Percentiles rank a stretch among this genome's conserved stretches.
phyloP scores from a whole-genome alignment of 2,329 filamentous ascomycete genomes.

The Venturia aucupariae region DNA sequence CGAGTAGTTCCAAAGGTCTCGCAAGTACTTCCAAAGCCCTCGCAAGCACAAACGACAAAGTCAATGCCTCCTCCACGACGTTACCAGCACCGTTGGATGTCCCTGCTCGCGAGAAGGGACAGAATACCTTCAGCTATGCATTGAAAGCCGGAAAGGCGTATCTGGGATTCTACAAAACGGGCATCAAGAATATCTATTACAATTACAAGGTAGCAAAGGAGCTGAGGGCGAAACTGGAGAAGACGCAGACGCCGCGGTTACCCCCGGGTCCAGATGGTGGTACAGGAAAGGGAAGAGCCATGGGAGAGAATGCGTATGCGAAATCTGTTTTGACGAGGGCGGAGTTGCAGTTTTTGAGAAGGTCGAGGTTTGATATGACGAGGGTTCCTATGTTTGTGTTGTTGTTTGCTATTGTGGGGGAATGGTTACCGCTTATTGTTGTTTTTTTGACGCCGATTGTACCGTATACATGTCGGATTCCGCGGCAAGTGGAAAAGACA shows the following conservation, averaged over 20 bases:
- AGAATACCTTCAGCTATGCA: background rate
- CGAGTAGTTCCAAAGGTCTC: background rate
- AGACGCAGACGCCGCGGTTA: background rate
- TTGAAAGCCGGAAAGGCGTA: slow-evolving; percentile 11
- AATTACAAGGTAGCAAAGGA: slow-evolving; percentile 9
- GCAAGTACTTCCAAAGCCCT: background rate
- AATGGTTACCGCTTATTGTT: slow-evolving; percentile 76
- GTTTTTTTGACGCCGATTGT: slow-evolving; percentile 62
- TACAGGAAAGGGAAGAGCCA: background rate
- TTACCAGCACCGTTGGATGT: slow-evolving; percentile 11
- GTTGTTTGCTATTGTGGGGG: slow-evolving; percentile 68
- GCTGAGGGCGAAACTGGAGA: background rate
- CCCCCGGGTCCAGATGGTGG: background rate
- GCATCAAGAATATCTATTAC: slow-evolving; percentile 12
- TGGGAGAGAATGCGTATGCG: background rate
- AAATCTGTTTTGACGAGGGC: slow-evolving; percentile 41
- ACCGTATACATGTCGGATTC: slow-evolving; percentile 75
- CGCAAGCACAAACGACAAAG: background rate
- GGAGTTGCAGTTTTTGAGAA: slow-evolving; percentile 59
- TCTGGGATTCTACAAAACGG: slow-evolving; percentile 15
- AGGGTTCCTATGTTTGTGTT: slow-evolving; percentile 71
- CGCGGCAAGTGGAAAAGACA: slow-evolving; percentile 58
- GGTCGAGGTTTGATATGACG: slow-evolving; percentile 63
- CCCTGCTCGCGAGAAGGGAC: background rate
- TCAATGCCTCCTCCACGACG: slow-evolving; percentile 13